These are phyloP conservation scores for Coemansia furcata DNA, from an alignment of 192 early-diverging fungal species.

Conservation along the genomic window DNA sequence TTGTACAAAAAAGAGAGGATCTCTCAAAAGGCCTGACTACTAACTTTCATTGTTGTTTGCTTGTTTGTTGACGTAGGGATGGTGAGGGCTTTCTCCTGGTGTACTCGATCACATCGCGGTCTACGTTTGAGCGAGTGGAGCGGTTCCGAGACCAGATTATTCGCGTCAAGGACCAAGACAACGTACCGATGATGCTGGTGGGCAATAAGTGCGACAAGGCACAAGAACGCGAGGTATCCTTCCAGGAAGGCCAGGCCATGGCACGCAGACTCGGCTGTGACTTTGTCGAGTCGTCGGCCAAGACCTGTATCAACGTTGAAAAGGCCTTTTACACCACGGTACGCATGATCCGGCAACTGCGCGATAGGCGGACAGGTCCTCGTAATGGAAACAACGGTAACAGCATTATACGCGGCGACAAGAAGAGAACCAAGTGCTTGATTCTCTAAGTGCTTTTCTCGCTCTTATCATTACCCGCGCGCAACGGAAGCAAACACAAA, in stretches of 20 bases:
- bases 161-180: conserved; percentile 88
- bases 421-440: conserved; percentile 47
- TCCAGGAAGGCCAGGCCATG: conserved; percentile 78
- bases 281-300: conserved; percentile 89
- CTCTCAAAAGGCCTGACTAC: background rate
- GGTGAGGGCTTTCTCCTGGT: conserved; percentile 91
- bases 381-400: conserved; percentile 21
- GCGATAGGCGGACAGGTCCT: conserved; percentile 53
- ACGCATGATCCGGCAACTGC: conserved; percentile 71
- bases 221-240: conserved; percentile 79
- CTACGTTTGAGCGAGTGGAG: conserved; percentile 86
- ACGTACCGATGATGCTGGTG: conserved; percentile 86
- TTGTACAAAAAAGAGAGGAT: background rate
- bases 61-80: conserved; percentile 46
- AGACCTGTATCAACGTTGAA: conserved; percentile 91
- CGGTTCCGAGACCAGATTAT: conserved; percentile 84
- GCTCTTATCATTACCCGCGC: background rate
- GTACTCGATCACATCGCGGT: conserved; percentile 85
- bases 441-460: conserved; percentile 26
- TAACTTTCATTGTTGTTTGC: background rate
- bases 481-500: background rate
- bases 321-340: conserved; percentile 82
- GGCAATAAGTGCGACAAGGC: conserved; percentile 92
- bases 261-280: conserved; percentile 72
- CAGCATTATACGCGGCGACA: conserved; percentile 43